Base-by-base conservation (phyloP, 2,329 filamentous ascomycete species). In the Rhynchosporium agropyri region DNA sequence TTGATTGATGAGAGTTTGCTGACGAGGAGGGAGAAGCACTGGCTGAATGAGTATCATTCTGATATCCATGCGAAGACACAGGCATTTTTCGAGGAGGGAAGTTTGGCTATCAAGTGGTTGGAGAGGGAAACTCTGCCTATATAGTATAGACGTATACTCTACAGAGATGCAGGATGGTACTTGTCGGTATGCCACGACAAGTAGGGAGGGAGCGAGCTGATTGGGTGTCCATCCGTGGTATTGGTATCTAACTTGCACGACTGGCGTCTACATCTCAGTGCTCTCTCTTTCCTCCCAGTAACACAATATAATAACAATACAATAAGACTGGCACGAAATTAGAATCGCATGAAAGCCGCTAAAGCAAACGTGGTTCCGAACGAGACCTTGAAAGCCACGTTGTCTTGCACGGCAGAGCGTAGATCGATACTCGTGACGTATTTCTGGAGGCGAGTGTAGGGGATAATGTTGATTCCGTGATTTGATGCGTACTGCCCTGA, bases 21-120 rank as follows among this genome's bases (percentile, higher is more conserved):
- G 69, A 92, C 87, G 0, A 79, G 81, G 4, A 81, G 79, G 12
- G 95, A 99, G 79, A 90, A 89, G 78, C 78, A 84, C 65, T 99
- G 94, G 91, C 78, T 99, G 69, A 96, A 98, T 72, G 82, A 86
- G 48, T 96, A 96, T 75, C 90, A 97, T 74, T 78, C 82, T 40
- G 88, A 95, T 75, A 88, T 99, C 15, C 84, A 87, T 75, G 84
- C 89, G 63, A 97, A 95, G 81, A 97, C 92, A 3, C 86, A 86
- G 74, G 80, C 79, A 20, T 92, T 85, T 76, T 94, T 99, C 71
- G 80, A 88, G 67, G 80, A 85, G 2, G 92, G 96, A 73, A 78
- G 86, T 55, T 74, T 89, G 69, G 90, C 91, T 1, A 79, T 85
- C 76, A 84, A 83, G 61, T 99, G 94, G 94, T 80, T 99, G 71